A percentile compares a stretch with the other conserved stretches of the same genome.
phyloP scores from a whole-genome alignment of 164 flowering plant species.

The Vitis rupestris region DNA sequence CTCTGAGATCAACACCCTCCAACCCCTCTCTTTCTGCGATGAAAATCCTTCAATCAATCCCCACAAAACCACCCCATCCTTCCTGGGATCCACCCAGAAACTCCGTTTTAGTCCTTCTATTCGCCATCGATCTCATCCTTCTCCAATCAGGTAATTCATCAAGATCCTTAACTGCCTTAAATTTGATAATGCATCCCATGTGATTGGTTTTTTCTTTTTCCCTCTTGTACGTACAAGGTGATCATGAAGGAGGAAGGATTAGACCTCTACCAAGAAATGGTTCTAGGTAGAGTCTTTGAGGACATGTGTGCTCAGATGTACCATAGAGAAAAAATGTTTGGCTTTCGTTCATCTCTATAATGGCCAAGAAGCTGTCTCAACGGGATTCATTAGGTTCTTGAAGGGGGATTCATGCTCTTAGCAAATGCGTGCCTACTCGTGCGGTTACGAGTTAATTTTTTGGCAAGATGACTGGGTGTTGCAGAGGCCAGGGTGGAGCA shows the following conservation, averaged over 20 bases:
- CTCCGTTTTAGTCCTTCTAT: conserved; percentile 11
- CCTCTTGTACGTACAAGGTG: conserved; percentile 41
- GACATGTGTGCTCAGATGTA: conserved; percentile 99
- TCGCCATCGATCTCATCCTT: too few relatives aligned
- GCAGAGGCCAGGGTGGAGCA: conserved; percentile 97
- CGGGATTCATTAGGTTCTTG: conserved; percentile 87
- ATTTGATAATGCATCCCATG: too few relatives aligned
- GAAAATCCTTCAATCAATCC: conserved; percentile 9
- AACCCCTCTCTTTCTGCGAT: conserved; percentile 3
- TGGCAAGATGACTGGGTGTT: conserved; percentile 87
- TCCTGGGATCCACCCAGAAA: conserved; percentile 38
- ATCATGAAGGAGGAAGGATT: conserved; percentile 78
- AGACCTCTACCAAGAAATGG: conserved; percentile 76
- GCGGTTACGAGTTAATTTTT: conserved; percentile 91
- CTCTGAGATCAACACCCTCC: conserved; percentile 19
- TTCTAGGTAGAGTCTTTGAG: conserved; percentile 77
- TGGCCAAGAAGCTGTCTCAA: conserved; percentile 94
- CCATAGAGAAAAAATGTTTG: conserved; percentile 91
- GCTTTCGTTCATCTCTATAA: conserved; percentile 90
- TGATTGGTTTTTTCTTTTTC: conserved; percentile 3
- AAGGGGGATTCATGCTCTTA: conserved; percentile 77
- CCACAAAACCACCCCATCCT: conserved; percentile 20
- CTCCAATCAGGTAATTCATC: too few relatives aligned
- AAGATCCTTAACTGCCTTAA: too few relatives aligned
- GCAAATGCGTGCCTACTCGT: conserved; percentile 85